Evolutionary conservation across 108 stramenopile genomes (phyloP).

Genomic region (Mayamaea pseudoterrestris): DNA sequence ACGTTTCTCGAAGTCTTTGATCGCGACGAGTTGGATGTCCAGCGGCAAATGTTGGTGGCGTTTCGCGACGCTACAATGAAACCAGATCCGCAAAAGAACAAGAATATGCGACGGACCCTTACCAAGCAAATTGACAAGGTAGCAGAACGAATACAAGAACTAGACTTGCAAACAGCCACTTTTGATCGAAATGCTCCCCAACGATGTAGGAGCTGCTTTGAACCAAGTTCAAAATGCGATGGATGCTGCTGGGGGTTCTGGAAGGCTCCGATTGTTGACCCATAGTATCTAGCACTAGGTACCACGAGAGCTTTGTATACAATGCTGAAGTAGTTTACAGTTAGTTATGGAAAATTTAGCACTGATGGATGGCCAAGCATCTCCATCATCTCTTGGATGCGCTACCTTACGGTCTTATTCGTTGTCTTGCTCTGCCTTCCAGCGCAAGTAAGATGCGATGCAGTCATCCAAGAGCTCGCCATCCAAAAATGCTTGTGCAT

Average conservation of each 20-base stretch:
- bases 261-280: too few species aligned
- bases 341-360: too few species aligned
- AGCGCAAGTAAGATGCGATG: conserved; percentile 45
- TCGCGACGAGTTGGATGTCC: conserved; percentile 27
- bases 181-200: conserved; percentile 32
- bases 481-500: conserved; percentile 75
- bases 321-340: too few species aligned
- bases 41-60: conserved; percentile 15
- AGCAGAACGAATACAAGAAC: conserved; percentile 15
- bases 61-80: conserved; percentile 24
- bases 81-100: conserved; percentile 24
- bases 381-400: too few species aligned
- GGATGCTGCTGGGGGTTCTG: conserved; percentile 78
- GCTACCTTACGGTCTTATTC: too few species aligned
- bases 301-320: too few species aligned
- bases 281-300: too few species aligned
- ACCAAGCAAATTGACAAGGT: conserved; percentile 54
- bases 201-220: conserved; percentile 55
- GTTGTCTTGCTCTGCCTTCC: conserved; percentile 36
- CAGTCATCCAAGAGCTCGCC: conserved; percentile 60
- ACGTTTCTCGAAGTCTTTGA: conserved; percentile 57
- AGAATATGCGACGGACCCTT: conserved; percentile 52
- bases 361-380: too few species aligned
- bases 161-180: conserved; percentile 12
- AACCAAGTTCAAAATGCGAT: conserved; percentile 41